Percentiles rank a stretch among this genome's conserved stretches.
phyloP scores from a whole-genome alignment of 1,139 yeast genomes.

The Meyerozyma sp. region DNA sequence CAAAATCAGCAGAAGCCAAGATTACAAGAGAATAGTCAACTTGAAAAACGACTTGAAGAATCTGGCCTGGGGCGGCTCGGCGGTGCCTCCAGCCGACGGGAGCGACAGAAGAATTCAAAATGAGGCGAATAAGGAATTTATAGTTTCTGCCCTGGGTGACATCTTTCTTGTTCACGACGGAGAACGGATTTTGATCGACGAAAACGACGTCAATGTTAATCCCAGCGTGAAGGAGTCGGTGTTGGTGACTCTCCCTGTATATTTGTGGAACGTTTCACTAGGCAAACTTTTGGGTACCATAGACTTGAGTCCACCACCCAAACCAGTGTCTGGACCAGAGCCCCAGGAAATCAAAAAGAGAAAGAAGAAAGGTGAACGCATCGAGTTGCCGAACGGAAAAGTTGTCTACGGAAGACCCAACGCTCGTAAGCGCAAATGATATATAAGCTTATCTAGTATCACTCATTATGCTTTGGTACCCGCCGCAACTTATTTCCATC shows the following conservation, averaged over 20 bases:
- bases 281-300: slow-evolving; percentile 31
- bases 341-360: slow-evolving; percentile 25
- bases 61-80: slow-evolving; percentile 59
- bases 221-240: slow-evolving; percentile 54
- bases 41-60: slow-evolving; percentile 47
- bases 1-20: slow-evolving; percentile 53
- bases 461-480: slow-evolving; percentile 37
- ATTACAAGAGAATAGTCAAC: slow-evolving; percentile 50
- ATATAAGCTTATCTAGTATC: slow-evolving; percentile 5
- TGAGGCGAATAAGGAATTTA: slow-evolving; percentile 42
- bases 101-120: slow-evolving; percentile 35
- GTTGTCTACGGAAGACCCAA: slow-evolving; percentile 44
- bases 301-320: slow-evolving; percentile 4
- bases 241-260: slow-evolving; percentile 41
- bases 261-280: slow-evolving; percentile 39
- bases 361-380: slow-evolving; percentile 37
- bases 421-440: slow-evolving; percentile 9
- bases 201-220: slow-evolving; percentile 30
- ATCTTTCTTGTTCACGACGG: slow-evolving; percentile 59
- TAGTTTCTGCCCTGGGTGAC: slow-evolving; percentile 64
- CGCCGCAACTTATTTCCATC: slow-evolving; percentile 22
- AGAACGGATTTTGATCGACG: slow-evolving; percentile 32
- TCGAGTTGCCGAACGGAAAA: slow-evolving; percentile 56
- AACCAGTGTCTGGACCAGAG: slow-evolving; percentile 6
- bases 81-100: slow-evolving; percentile 43